These are phyloP conservation scores for Phaeophleospora eucalypticola DNA, from an alignment of 2,329 filamentous ascomycete genomes.

Conservation along the genomic window DNA sequence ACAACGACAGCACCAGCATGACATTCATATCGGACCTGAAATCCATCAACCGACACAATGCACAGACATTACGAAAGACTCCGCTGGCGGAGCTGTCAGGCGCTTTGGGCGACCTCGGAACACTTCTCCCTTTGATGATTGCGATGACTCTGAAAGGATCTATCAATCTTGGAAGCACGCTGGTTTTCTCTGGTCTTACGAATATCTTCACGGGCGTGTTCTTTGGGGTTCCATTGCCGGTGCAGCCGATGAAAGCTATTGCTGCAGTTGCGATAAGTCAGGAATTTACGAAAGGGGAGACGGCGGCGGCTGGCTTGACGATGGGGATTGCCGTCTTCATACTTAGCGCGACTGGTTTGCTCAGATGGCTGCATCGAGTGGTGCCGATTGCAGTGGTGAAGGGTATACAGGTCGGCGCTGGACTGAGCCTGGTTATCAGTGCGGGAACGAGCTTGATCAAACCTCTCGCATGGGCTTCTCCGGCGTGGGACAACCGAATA, in stretches of 20 bases:
- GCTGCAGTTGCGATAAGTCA: constrained; percentile 80
- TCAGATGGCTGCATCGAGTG: constrained; percentile 66
- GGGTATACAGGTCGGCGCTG: constrained; percentile 90
- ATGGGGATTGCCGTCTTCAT: constrained; percentile 70
- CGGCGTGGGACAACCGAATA: constrained; percentile 70
- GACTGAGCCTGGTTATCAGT: constrained; percentile 74
- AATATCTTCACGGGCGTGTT: constrained; percentile 77
- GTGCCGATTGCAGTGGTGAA: constrained; percentile 87
- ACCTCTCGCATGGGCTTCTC: constrained; percentile 63
- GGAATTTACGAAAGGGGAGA: constrained; percentile 62
- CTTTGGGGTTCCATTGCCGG: constrained; percentile 85
- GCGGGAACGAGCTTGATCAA: constrained; percentile 66
- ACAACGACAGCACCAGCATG: constrained; percentile 4
- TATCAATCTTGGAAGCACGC: constrained; percentile 75
- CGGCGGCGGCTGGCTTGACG: constrained; percentile 77
- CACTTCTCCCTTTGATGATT: constrained; percentile 82
- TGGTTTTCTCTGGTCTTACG: constrained; percentile 82
- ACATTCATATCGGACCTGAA: constrained; percentile 22
- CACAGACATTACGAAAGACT: constrained; percentile 51
- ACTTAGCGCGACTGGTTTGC: constrained; percentile 73
- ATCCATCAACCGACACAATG: constrained; percentile 45
- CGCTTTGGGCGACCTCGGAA: constrained; percentile 83
- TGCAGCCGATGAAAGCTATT: constrained; percentile 88
- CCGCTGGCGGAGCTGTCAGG: constrained; percentile 78
- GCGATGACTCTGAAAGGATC: constrained; percentile 74